Base-by-base conservation (phyloP, 805 yeast species). In the Metschnikowia orientalis region DNA sequence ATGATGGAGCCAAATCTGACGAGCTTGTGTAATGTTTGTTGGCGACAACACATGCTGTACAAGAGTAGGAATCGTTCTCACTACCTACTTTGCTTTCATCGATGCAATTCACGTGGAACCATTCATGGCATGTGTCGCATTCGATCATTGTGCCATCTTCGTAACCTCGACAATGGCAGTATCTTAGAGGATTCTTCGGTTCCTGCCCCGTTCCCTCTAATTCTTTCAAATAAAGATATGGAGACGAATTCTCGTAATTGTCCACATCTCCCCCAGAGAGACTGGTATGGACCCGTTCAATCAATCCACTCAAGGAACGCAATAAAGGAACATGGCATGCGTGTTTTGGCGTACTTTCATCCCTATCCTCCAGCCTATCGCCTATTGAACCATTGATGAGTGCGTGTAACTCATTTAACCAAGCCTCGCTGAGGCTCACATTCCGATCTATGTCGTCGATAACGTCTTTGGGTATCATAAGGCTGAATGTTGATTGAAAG, bases 21-120 rank as follows among this genome's bases (percentile, higher is more conserved):
- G n/a, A n/a, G n/a, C n/a, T n/a, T n/a, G n/a, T n/a, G n/a, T n/a
- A n/a, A n/a, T n/a, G n/a, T n/a, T n/a, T n/a, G n/a, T n/a, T n/a
- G n/a, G n/a, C n/a, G n/a, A n/a, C n/a, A n/a, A n/a, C n/a, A n/a
- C 50, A 45, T 9, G 39, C 42, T 2, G 50, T 48, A 18, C 50
- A 45, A 5, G 40, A 18, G 23, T 45, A 45, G 17, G 34, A 36
- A 14, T 43, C 50, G 14, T 43, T 41, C 8, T 45, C 37, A 10
- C 28, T 38, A n/a, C 42, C 37, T n/a, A 45, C 37, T 2, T 31
- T 25, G 11, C 42, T 30, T 26, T 41, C 34, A 3, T 32, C 41
- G 16, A 81, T 61, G 54, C 89, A 81, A 10, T 55, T 56, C 28
- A 71, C 68, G 50, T 81, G 89, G 48, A 74, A 81, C 88, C 88